Evolutionary conservation across 768 basidiomycete genomes (phyloP).

Genomic region (Suillus decipiens): DNA sequence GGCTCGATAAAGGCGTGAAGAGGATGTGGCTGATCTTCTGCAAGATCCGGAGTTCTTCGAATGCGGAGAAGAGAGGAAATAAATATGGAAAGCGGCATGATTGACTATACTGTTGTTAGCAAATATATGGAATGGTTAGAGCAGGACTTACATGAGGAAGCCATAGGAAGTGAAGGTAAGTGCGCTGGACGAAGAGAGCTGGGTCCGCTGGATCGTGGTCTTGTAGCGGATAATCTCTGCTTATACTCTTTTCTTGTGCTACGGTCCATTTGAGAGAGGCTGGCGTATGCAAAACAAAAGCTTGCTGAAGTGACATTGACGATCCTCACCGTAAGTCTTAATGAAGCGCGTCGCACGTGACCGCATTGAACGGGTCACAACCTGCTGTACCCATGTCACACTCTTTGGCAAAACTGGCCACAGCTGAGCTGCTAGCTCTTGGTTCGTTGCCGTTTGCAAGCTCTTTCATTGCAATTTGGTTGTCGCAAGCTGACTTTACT

Average conservation of each 20-base stretch:
- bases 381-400: too few species aligned
- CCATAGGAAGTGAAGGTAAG: constrained; percentile 78
- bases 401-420: too few species aligned
- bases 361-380: not conserved
- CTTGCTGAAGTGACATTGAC: constrained; percentile 14
- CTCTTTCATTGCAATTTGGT: not conserved
- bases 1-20: constrained; percentile 62
- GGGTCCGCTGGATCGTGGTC: constrained; percentile 45
- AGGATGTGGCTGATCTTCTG: constrained; percentile 43
- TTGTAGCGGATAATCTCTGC: constrained; percentile 56
- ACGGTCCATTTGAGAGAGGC: constrained; percentile 49
- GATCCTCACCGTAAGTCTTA: not conserved
- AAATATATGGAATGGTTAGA: constrained; percentile 10
- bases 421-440: too few species aligned
- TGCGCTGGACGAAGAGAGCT: constrained; percentile 60
- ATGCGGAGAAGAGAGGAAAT: constrained; percentile 59
- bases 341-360: not conserved
- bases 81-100: constrained; percentile 65
- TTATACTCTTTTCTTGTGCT: constrained; percentile 59
- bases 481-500: not conserved
- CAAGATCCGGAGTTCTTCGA: constrained; percentile 27
- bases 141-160: constrained; percentile 61
- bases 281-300: constrained; percentile 24
- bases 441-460: not conserved
- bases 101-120: constrained; percentile 47